Conservation (phyloP, 345 rosid genomes). For the Trapa bicornis region DNA sequence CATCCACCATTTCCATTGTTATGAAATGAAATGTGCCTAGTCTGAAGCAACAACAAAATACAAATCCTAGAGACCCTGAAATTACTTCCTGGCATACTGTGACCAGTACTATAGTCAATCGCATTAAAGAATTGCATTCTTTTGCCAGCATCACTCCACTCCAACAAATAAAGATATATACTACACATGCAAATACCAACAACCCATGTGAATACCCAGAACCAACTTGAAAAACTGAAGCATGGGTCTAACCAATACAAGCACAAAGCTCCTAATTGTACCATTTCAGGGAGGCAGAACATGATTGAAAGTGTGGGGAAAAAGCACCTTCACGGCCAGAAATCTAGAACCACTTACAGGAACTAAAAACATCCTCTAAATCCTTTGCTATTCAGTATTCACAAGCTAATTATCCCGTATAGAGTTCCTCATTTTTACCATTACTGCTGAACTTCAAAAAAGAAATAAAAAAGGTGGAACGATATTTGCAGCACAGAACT, state of each 20-base stretch:
- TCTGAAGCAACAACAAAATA: background rate
- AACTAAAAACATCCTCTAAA: background rate
- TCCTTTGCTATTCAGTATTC: background rate
- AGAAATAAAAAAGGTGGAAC: background rate
- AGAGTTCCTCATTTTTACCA: background rate
- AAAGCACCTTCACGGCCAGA: background rate
- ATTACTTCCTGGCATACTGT: background rate
- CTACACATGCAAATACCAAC: background rate
- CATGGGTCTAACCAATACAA: background rate
- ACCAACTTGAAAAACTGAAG: background rate
- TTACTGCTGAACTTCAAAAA: background rate
- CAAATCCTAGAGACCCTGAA: background rate
- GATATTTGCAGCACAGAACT: conserved; percentile 15
- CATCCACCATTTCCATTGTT: background rate
- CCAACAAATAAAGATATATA: background rate
- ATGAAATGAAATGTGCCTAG: background rate
- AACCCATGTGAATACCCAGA: too few relatives aligned
- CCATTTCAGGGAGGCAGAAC: background rate
- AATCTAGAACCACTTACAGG: background rate
- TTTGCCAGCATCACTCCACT: background rate
- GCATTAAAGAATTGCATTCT: background rate
- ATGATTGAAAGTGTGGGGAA: background rate
- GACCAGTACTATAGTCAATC: background rate
- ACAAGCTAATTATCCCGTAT: background rate
- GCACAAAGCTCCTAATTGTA: background rate